These are phyloP conservation scores for Nothophaeocryptopus gaeumannii DNA, from an alignment of 2,329 filamentous ascomycete genomes.

Conservation along the genomic window DNA sequence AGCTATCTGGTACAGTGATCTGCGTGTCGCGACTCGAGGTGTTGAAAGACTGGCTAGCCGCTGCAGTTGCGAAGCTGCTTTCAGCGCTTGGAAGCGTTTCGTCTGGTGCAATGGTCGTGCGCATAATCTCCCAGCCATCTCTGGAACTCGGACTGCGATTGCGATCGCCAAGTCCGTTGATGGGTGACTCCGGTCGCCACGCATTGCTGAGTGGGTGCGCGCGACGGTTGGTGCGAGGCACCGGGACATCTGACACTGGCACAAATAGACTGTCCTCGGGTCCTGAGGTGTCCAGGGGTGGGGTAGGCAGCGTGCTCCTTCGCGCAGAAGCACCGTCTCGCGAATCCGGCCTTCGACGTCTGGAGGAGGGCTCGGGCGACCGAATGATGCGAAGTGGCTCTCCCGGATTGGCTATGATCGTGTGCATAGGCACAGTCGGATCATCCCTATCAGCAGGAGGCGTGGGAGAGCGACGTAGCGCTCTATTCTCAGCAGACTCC, in stretches of 20 bases:
- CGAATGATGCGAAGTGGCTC: constrained; percentile 20
- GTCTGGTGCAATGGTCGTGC: constrained; percentile 77
- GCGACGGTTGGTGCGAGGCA: constrained; percentile 8
- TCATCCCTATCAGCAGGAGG: constrained; percentile 5
- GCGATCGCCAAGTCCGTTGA: constrained; percentile 80
- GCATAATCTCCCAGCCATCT: constrained; percentile 72
- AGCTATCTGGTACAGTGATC: constrained; percentile 34
- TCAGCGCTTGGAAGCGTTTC: constrained; percentile 74
- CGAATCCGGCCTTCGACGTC: constrained; percentile 6
- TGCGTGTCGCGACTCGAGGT: constrained; percentile 28
- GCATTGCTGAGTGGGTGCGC: constrained; percentile 32
- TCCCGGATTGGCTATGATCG: constrained; percentile 12
- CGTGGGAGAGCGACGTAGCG: constrained; percentile 9
- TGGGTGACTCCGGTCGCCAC: constrained; percentile 30
- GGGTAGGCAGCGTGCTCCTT: constrained; percentile 18
- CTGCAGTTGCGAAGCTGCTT: constrained; percentile 75
- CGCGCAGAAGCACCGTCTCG: constrained; percentile 9
- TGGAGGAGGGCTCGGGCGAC: constrained; percentile 18
- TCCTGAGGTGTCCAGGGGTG: constrained; percentile 20
- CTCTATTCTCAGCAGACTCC: constrained; percentile 3
- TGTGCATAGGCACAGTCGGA: constrained; percentile 7
- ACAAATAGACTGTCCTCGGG: constrained; percentile 24
- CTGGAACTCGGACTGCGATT: constrained; percentile 73
- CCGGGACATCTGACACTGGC: constrained; percentile 13
- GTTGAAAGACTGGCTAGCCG: constrained; percentile 51